These are phyloP conservation scores for Achaetomium macrosporum DNA, from an alignment of 2,329 filamentous ascomycete species.

Conservation along the genomic window DNA sequence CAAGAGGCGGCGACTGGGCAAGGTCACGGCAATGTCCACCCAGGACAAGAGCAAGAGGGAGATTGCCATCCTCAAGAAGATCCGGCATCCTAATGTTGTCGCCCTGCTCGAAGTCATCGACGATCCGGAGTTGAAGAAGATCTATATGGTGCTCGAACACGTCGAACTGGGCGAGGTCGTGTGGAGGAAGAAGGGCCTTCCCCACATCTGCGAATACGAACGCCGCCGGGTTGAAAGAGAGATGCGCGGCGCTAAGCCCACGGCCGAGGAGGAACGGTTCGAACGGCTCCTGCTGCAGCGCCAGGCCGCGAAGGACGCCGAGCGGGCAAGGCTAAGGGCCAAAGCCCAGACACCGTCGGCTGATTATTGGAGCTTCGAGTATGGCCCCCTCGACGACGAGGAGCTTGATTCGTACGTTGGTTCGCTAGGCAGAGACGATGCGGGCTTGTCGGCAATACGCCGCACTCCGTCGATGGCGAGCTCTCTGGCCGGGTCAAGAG, in stretches of 20 bases:
- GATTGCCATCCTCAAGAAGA: constrained; percentile 97
- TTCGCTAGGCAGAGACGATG: constrained; percentile 37
- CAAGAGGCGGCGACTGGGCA: constrained; percentile 85
- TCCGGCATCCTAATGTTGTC: constrained; percentile 94
- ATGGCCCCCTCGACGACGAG: constrained; percentile 57
- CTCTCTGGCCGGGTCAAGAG: constrained; percentile 35
- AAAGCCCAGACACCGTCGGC: constrained; percentile 47
- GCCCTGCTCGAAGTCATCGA: constrained; percentile 95
- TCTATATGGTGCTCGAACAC: constrained; percentile 95
- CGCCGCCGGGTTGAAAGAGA: constrained; percentile 73
- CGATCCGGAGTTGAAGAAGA: constrained; percentile 92
- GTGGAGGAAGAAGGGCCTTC: constrained; percentile 85
- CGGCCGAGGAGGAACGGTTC: constrained; percentile 55
- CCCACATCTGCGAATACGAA: constrained; percentile 77
- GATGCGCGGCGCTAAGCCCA: constrained; percentile 53
- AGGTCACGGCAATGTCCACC: constrained; percentile 59
- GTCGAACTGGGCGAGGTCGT: constrained; percentile 90
- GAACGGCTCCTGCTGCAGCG: constrained; percentile 54
- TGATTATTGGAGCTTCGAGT: constrained; percentile 79
- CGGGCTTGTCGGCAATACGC: constrained; percentile 34
- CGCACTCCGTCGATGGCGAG: constrained; percentile 33
- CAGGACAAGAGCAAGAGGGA: constrained; percentile 87
- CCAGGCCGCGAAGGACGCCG: constrained; percentile 51
- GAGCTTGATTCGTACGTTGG: constrained; percentile 38
- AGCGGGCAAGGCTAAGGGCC: constrained; percentile 47